Conservation (phyloP, 2,329 filamentous ascomycete species). For the Aspergillus fijiensis region DNA sequence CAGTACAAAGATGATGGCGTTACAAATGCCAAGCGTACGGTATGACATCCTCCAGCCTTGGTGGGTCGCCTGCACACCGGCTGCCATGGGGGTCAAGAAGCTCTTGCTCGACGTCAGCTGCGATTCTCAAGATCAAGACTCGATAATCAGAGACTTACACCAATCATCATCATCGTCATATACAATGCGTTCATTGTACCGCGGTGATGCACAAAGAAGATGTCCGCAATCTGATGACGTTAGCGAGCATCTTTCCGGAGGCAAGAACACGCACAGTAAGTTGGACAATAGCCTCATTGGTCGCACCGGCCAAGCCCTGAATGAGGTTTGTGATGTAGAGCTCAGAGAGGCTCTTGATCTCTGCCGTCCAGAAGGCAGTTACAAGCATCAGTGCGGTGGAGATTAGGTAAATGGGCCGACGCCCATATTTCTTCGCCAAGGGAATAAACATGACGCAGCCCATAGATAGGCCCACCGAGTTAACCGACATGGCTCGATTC, state of each 20-base stretch:
- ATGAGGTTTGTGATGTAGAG: conserved; percentile 47
- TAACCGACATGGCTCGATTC: conserved; percentile 49
- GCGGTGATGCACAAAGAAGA: conserved; percentile 54
- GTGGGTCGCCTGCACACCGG: conserved; percentile 32
- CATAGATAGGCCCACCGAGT: conserved; percentile 46
- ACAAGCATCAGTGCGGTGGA: conserved; percentile 43
- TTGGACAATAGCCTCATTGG: conserved; percentile 43
- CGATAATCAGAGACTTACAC: conserved; percentile 33
- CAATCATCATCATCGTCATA: conserved; percentile 42
- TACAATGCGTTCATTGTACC: conserved; percentile 54
- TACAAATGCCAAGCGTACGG: conserved; percentile 36
- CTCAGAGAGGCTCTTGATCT: conserved; percentile 43
- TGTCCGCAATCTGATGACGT: conserved; percentile 41
- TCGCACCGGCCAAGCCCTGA: conserved; percentile 39
- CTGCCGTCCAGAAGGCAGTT: conserved; percentile 44
- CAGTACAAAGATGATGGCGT: conserved; percentile 26
- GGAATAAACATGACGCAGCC: conserved; percentile 50
- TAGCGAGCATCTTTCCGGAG: not conserved
- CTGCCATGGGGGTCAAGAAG: conserved; percentile 37
- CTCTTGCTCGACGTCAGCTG: conserved; percentile 14
- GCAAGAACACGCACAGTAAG: conserved; percentile 39
- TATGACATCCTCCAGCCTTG: conserved; percentile 40
- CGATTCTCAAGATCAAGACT: not conserved
- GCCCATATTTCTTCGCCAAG: conserved; percentile 42
- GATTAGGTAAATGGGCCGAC: conserved; percentile 48